These are phyloP conservation scores for Argentina anserina DNA, from an alignment of 306 rosid species.

Conservation along the genomic window DNA sequence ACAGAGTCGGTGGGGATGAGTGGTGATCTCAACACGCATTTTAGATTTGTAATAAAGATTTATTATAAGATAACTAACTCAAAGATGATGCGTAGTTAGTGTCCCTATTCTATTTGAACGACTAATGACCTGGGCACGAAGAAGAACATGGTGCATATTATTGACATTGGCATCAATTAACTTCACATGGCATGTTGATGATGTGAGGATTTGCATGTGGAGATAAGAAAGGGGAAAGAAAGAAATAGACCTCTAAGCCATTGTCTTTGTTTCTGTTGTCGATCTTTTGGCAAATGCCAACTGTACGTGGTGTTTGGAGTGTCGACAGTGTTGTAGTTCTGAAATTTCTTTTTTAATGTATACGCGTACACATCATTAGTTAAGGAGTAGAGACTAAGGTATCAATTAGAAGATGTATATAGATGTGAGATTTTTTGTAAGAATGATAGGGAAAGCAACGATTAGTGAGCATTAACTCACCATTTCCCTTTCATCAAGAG, in stretches of 20 bases:
- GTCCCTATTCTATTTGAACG: neutral
- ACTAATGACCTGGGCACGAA: neutral
- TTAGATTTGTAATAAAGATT: neutral
- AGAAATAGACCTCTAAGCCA: too few species aligned
- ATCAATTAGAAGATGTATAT: neutral
- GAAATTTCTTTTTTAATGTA: neutral
- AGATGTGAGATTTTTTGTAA: neutral
- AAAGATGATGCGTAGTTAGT: too few species aligned
- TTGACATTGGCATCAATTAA: neutral
- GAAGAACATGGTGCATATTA: neutral
- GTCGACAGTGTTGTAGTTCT: neutral
- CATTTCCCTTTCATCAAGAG: neutral
- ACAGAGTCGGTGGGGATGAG: neutral
- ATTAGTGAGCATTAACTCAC: neutral
- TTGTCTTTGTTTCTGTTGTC: neutral
- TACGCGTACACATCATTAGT: neutral
- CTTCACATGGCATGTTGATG: neutral
- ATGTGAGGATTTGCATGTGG: slow-evolving; percentile 5
- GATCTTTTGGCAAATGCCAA: neutral
- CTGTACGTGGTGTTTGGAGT: neutral
- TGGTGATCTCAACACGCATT: neutral
- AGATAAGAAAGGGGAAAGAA: neutral
- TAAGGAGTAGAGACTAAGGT: neutral
- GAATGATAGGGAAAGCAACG: neutral
- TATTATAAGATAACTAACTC: too few species aligned